phyloP scores from a whole-genome alignment of 441 rosid species.

The Gossypium schwendimanii region DNA sequence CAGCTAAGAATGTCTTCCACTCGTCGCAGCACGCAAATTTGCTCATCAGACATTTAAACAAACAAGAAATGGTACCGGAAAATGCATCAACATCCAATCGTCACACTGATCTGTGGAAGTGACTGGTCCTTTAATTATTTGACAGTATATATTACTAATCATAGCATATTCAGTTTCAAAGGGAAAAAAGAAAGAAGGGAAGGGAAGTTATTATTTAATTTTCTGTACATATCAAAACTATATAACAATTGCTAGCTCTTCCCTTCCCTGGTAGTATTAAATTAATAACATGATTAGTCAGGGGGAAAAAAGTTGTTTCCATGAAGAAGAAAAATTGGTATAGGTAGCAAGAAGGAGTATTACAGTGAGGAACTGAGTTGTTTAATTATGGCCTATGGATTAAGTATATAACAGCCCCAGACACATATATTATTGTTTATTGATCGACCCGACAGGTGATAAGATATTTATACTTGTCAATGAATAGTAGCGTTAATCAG shows the following conservation, averaged over 20 bases:
- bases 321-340: no score
- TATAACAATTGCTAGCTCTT: slow-evolving; percentile 13
- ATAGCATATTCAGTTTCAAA: slow-evolving; percentile 25
- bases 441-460: slow-evolving; percentile 18
- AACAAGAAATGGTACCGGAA: slow-evolving; percentile 26
- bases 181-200: neutral
- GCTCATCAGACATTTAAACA: slow-evolving; percentile 20
- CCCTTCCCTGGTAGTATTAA: slow-evolving; percentile 15
- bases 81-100: slow-evolving; percentile 32
- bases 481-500: slow-evolving; percentile 11
- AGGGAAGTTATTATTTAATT: slow-evolving; percentile 19
- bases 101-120: slow-evolving; percentile 52
- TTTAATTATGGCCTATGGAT: no score
- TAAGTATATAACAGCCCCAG: neutral
- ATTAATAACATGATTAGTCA: slow-evolving; percentile 10
- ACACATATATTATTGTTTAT: neutral
- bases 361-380: neutral
- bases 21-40: slow-evolving; percentile 20
- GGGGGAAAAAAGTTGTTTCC: neutral
- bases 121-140: neutral
- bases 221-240: slow-evolving; percentile 40
- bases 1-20: slow-evolving; percentile 18
- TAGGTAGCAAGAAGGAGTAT: neutral
- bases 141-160: slow-evolving; percentile 24
- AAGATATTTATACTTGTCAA: slow-evolving; percentile 7